Evolutionary conservation across 1,284 basidiomycete species (phyloP), one percentile per base, ranked within the genome.

Genomic region (Cutaneotrichosporon mucoides): DNA sequence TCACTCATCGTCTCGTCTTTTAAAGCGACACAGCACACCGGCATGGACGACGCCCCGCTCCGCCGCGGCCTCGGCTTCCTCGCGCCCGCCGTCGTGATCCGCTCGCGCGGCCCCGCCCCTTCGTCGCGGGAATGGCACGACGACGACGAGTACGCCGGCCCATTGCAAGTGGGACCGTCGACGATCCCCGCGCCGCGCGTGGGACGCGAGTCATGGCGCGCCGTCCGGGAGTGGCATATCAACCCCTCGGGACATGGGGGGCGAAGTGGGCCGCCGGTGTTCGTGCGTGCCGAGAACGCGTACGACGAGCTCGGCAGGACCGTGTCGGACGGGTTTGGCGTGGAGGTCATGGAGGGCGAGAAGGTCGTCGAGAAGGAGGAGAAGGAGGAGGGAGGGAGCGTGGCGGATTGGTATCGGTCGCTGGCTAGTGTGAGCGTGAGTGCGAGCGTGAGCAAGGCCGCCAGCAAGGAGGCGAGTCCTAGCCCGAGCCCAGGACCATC

Each of bases 221-320:
- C 45, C 34, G 73, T 70, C 71, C 67, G 64, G 57, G 73, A 73
- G 48, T 77, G 75, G 75, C 61, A 72, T 56, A 70, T 68, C 16
- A 72, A 74, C 50, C 69, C 71, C 3, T 54, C 69, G 5, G 62
- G 57, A 13, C 72, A 77, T 55, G 73, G 73, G 11, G 55, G 67
- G 24, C 10, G 41, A 54, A 9, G 24, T 12, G 55, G 16, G 0
- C 72, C 73, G 33, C 75, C 74, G 2, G 61, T 64, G 10, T 77
- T 77, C 51, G 69, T 77, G 4, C 60, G 58, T 4, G 56, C 64
- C 9, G 40, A 63, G 44, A 44, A 34, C 16, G 42, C 41, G 9
- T 75, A 75, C 53, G 72, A 75, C 57, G 73, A 75, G 51, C 61
- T 74, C 6, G 75, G 73, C 3, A 56, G 70, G 40, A 62, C 59